Evolutionary conservation across 2,329 filamentous ascomycete genomes (phyloP), one percentile per base, ranked within the genome.

Genomic region (Nannizziopsis barbatae): DNA sequence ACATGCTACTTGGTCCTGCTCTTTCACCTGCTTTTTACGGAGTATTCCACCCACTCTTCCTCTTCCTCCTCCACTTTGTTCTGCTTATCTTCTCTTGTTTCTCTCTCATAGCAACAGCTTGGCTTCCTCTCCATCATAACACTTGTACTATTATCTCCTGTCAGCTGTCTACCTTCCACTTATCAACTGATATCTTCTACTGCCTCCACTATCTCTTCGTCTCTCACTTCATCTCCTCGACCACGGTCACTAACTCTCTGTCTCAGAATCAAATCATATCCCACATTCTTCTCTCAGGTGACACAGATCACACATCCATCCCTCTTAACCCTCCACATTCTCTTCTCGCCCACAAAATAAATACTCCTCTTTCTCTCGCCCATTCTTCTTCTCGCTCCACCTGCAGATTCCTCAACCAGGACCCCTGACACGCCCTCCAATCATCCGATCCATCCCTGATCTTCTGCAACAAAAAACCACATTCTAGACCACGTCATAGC

Each of bases 291-390:
- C 12, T 18, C 43, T 45, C 43, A 39, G 43, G 43, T 56, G 50
- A 53, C 55, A 54, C 57, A 59, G 58, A 56, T 58, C 57, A 56
- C 55, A 55, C 57, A 58, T 57, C 54, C 55, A 57, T 48, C 49
- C 53, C 40, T 48, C 46, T 46, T 53, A 47, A 39, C 56, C 56
- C 55, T 55, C 56, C 49, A 42, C 44, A 45, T 18, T 38, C 38
- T 44, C 17, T 38, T 37, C 32, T n/a, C n/a, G n/a, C n/a, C n/a
- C n/a, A n/a, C n/a, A n/a, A n/a, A n/a, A n/a, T n/a, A n/a, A n/a
- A n/a, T n/a, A n/a, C n/a, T n/a, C n/a, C n/a, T n/a, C 11, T 12
- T 32, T 40, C 49, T 44, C 44, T 52, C 50, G 32, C 54, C n/a
- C n/a, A n/a, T n/a, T n/a, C n/a, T n/a, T 57, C 54, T 55, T 58